Percentiles rank a stretch among this genome's conserved stretches.
Conservation (phyloP, 2,329 filamentous ascomycete species). For the Colletotrichum sp. region DNA sequence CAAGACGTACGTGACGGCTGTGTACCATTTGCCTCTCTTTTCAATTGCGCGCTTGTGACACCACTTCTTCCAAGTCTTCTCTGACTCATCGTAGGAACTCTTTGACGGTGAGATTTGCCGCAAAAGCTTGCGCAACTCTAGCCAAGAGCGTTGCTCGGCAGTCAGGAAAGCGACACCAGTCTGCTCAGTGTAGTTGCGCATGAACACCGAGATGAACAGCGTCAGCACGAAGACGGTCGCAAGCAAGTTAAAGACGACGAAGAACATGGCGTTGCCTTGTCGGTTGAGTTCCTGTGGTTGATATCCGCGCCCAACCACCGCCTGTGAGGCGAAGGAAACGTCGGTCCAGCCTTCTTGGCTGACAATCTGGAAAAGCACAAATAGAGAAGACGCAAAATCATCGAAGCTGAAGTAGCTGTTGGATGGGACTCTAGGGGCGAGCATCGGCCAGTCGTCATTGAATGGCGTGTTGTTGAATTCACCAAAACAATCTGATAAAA, state of each 20-base stretch:
- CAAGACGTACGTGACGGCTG: conserved; percentile 78
- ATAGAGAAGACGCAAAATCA: conserved; percentile 90
- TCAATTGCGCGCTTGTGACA: conserved; percentile 94
- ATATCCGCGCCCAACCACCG: conserved; percentile 75
- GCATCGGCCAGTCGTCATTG: conserved; percentile 75
- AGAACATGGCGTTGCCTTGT: conserved; percentile 90
- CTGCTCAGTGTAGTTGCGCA: conserved; percentile 99
- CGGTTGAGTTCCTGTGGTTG: conserved; percentile 75
- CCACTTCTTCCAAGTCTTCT: conserved; percentile 85
- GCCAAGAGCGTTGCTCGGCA: conserved; percentile 94
- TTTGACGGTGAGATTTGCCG: conserved; percentile 95
- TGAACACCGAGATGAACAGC: conserved; percentile 97
- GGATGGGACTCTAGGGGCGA: conserved; percentile 79
- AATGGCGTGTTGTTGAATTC: conserved; percentile 82
- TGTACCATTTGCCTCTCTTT: conserved; percentile 92
- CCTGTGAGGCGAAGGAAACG: conserved; percentile 84
- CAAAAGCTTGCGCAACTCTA: conserved; percentile 90
- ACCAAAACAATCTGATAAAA: conserved; percentile 78
- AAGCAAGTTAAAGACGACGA: conserved; percentile 94
- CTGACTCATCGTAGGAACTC: conserved; percentile 79
- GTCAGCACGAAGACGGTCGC: conserved; percentile 97
- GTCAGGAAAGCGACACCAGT: conserved; percentile 97
- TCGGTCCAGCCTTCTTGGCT: conserved; percentile 98
- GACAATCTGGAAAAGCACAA: conserved; percentile 98
- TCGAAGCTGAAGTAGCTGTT: conserved; percentile 94